These are phyloP conservation scores for Camellia sinensis DNA, from an alignment of 148 eudicot species.

Conservation along the genomic window DNA sequence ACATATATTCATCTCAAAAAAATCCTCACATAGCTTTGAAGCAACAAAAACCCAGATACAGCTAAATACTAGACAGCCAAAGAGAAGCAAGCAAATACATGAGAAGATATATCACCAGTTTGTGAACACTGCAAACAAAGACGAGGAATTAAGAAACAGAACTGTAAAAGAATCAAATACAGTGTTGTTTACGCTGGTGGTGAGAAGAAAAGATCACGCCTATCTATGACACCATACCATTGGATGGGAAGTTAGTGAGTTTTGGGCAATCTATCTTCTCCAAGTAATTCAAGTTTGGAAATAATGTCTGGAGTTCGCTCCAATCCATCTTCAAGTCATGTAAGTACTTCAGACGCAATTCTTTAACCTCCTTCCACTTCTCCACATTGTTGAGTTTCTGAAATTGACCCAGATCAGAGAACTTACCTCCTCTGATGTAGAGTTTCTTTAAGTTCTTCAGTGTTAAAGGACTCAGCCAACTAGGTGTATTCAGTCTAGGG, in stretches of 20 bases:
- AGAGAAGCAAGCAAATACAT: not conserved
- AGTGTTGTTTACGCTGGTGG: not conserved
- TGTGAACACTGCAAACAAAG: not conserved
- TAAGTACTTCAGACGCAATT: slow-evolving; percentile 20
- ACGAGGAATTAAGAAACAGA: not conserved
- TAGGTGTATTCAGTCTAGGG: slow-evolving; percentile 18
- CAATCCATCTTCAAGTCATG: not conserved
- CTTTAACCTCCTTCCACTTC: slow-evolving; percentile 32
- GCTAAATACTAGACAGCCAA: not conserved
- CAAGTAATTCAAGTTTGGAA: slow-evolving; percentile 14
- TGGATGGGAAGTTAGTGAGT: slow-evolving; percentile 30
- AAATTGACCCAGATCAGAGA: slow-evolving; percentile 24
- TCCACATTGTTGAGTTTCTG: slow-evolving; percentile 8
- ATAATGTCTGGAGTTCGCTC: slow-evolving; percentile 2
- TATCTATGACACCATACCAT: slow-evolving; percentile 1
- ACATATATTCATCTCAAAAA: not conserved
- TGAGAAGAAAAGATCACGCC: not conserved
- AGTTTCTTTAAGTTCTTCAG: slow-evolving; percentile 29
- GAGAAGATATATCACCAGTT: not conserved
- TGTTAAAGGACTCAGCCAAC: slow-evolving; percentile 20
- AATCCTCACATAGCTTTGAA: not conserved
- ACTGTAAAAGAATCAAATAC: not conserved
- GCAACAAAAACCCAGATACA: not conserved
- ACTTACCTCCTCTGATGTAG: slow-evolving; percentile 46
- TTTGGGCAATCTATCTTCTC: slow-evolving; percentile 32